Evolutionary conservation across 192 early-diverging fungal genomes (phyloP).

Genomic region (Funneliformis mosseae): DNA sequence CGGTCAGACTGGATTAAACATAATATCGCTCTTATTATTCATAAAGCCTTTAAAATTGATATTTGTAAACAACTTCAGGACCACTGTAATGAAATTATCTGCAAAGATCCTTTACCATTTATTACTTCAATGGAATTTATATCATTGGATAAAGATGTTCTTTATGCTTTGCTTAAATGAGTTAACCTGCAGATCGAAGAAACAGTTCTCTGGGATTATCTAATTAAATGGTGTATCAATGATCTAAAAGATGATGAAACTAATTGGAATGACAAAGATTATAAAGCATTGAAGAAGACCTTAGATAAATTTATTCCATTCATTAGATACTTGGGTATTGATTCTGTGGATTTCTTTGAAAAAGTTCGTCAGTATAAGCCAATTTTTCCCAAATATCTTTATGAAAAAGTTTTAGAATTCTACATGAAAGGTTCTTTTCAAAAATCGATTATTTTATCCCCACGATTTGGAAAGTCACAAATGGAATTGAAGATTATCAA

Average conservation of each 20-base stretch:
- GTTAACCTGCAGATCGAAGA: background rate
- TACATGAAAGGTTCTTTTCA: background rate
- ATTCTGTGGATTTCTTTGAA: background rate
- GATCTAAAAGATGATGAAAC: no score
- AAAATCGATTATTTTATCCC: background rate
- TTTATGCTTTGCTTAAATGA: background rate
- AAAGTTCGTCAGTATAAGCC: constrained; percentile 7
- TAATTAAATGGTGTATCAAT: constrained; percentile 12
- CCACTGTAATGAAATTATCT: background rate
- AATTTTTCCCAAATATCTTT: background rate
- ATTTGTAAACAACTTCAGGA: background rate
- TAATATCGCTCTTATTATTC: background rate
- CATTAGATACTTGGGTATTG: background rate
- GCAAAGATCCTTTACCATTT: background rate
- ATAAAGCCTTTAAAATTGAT: background rate
- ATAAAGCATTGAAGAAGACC: background rate
- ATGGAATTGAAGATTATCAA: constrained; percentile 12
- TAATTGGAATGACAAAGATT: background rate
- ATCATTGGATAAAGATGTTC: background rate
- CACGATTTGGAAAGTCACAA: background rate
- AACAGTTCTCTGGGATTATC: background rate
- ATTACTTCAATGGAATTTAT: background rate
- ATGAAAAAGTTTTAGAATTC: constrained; percentile 4
- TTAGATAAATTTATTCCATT: background rate
- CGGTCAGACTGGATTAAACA: background rate